Percentiles rank a stretch among this genome's conserved stretches.
Evolutionary conservation across 2,329 filamentous ascomycete species (phyloP).

Genomic region (Colletotrichum abscissum): DNA sequence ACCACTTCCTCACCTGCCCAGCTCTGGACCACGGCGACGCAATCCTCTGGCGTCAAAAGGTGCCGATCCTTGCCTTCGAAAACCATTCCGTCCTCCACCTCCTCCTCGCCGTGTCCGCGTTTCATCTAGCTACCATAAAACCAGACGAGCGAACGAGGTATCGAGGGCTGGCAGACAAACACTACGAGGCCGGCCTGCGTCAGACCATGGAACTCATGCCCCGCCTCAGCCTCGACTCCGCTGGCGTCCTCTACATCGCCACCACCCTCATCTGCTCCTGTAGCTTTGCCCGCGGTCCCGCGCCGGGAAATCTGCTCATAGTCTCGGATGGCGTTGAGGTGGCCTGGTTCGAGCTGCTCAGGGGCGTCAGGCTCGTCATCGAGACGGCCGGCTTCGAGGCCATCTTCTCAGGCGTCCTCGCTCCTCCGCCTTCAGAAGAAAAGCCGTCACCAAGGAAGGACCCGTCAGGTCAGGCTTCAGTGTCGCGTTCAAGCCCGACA

Average conservation of each 20-base stretch:
- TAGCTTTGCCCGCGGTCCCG: constrained; percentile 26
- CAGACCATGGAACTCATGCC: constrained; percentile 29
- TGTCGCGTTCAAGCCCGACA: too few relatives aligned
- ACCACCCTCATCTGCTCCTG: constrained; percentile 22
- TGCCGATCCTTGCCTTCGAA: constrained; percentile 28
- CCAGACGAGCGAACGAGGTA: background rate
- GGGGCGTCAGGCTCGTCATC: constrained; percentile 36
- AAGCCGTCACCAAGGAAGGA: background rate
- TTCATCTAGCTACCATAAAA: constrained; percentile 4
- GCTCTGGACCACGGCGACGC: constrained; percentile 7
- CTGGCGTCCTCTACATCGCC: constrained; percentile 31
- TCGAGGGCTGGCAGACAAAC: constrained; percentile 27
- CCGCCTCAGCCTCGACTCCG: constrained; percentile 21
- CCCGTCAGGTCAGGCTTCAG: too few relatives aligned
- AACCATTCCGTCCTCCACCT: constrained; percentile 30
- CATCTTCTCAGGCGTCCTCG: constrained; percentile 35
- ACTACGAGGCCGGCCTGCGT: constrained; percentile 22
- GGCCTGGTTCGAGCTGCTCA: constrained; percentile 36
- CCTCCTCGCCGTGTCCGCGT: constrained; percentile 22
- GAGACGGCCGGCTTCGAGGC: constrained; percentile 26
- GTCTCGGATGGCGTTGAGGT: constrained; percentile 35
- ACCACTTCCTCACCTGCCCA: constrained; percentile 26
- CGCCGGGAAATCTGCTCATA: constrained; percentile 35
- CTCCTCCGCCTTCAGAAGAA: background rate
- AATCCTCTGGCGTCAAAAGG: constrained; percentile 28